phyloP scores from a whole-genome alignment of 345 rosid species.

The Geranium rotundifolium region DNA sequence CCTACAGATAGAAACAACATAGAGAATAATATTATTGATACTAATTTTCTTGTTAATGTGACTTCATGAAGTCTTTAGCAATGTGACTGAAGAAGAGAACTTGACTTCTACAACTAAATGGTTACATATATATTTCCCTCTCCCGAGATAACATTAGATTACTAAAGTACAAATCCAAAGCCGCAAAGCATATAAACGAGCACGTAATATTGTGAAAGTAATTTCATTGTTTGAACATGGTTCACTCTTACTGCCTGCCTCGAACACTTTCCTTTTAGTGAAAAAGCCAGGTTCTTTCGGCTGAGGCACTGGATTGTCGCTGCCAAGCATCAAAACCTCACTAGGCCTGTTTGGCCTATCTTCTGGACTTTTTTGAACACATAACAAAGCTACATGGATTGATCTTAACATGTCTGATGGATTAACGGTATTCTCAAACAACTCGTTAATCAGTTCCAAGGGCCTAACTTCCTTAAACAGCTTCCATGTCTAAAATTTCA shows the following conservation, averaged over 20 bases:
- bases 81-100: too few relatives aligned
- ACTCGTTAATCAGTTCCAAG: conserved; percentile 1
- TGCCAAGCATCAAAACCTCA: conserved; percentile 9
- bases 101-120: too few relatives aligned
- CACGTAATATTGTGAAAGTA: not conserved
- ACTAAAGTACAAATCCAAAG: too few relatives aligned
- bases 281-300: conserved; percentile 14
- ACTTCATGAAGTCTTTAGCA: too few relatives aligned
- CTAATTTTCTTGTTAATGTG: too few relatives aligned
- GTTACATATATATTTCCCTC: too few relatives aligned
- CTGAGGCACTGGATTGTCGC: conserved; percentile 10
- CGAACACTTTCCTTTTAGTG: not conserved
- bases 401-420: conserved; percentile 10
- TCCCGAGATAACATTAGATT: too few relatives aligned
- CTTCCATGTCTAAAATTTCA: conserved; percentile 7
- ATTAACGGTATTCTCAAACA: not conserved
- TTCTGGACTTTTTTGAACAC: conserved; percentile 6
- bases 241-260: not conserved
- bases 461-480: conserved; percentile 2
- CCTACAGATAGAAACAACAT: too few relatives aligned
- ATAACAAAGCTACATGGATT: conserved; percentile 14
- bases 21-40: too few relatives aligned
- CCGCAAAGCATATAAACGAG: too few relatives aligned
- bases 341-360: conserved; percentile 13
- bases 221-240: not conserved